Conservation (phyloP, 495 filamentous ascomycete genomes). For the Lasiosphaeria miniovina region DNA sequence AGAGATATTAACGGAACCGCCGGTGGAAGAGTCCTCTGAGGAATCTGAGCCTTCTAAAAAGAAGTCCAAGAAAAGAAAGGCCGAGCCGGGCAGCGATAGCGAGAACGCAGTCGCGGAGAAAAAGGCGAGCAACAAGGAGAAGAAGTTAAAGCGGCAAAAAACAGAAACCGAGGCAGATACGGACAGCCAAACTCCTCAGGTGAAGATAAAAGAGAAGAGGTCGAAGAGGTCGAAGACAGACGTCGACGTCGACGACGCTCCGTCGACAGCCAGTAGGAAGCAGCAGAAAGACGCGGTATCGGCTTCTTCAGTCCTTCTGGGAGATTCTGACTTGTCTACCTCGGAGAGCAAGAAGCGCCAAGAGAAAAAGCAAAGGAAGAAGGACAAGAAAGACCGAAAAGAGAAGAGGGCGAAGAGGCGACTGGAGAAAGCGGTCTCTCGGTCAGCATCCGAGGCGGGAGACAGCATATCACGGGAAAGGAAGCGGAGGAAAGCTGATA, state of each 20-base stretch:
- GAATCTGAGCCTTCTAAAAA: slow-evolving; percentile 31
- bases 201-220: slow-evolving; percentile 42
- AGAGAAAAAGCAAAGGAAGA: slow-evolving; percentile 29
- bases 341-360: slow-evolving; percentile 31
- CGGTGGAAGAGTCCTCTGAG: slow-evolving; percentile 11
- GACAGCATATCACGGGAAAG: slow-evolving; percentile 24
- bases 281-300: no score
- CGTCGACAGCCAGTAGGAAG: no score
- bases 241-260: slow-evolving; percentile 21
- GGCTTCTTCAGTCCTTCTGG: no score
- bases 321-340: slow-evolving; percentile 7
- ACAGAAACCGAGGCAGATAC: slow-evolving; percentile 27
- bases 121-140: slow-evolving; percentile 32
- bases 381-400: slow-evolving; percentile 46
- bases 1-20: slow-evolving; percentile 2
- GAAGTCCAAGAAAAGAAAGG: slow-evolving; percentile 46
- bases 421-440: slow-evolving; percentile 41
- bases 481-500: slow-evolving; percentile 24
- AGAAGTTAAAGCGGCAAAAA: slow-evolving; percentile 43
- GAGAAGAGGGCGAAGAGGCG: slow-evolving; percentile 43
- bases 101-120: slow-evolving; percentile 29
- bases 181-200: slow-evolving; percentile 21
- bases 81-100: slow-evolving; percentile 26
- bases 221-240: slow-evolving; percentile 33
- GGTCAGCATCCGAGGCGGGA: slow-evolving; percentile 20